phyloP scores from a whole-genome alignment of 495 filamentous ascomycete species.

The Xylaria castorea region DNA sequence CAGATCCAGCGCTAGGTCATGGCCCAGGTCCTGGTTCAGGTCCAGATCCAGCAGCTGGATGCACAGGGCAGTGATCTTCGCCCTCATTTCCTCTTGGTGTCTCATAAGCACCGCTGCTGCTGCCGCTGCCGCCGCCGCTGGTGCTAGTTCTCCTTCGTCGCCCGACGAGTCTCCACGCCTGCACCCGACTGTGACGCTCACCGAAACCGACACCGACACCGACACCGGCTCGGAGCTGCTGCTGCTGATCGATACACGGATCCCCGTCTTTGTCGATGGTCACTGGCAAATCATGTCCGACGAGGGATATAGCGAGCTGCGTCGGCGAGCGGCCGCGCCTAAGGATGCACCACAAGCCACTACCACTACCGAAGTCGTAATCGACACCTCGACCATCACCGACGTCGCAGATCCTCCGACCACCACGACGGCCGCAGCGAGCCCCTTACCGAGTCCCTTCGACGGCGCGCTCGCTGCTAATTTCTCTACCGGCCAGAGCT shows the following conservation, averaged over 20 bases:
- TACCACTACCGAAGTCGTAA: slow-evolving; percentile 32
- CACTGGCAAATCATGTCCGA: slow-evolving; percentile 49
- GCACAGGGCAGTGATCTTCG: slow-evolving; percentile 39
- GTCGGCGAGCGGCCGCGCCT: slow-evolving; percentile 26
- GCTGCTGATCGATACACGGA: slow-evolving; percentile 46
- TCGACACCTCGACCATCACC: slow-evolving; percentile 46
- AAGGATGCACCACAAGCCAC: slow-evolving; percentile 23
- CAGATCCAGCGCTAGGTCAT: not conserved
- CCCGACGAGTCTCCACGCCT: slow-evolving; percentile 34
- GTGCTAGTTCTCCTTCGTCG: slow-evolving; percentile 34
- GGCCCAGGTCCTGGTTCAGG: not conserved
- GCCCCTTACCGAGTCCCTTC: slow-evolving; percentile 70
- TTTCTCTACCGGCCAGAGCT: slow-evolving; percentile 59
- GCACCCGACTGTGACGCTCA: slow-evolving; percentile 31
- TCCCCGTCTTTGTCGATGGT: slow-evolving; percentile 40
- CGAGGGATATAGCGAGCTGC: slow-evolving; percentile 35
- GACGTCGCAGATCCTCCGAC: slow-evolving; percentile 28
- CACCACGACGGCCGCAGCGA: slow-evolving; percentile 38
- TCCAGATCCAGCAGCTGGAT: not conserved
- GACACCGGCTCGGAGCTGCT: slow-evolving; percentile 6
- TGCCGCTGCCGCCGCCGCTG: slow-evolving; percentile 2
- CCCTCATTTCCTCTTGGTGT: slow-evolving; percentile 43
- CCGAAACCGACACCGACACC: not conserved
- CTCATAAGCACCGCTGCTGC: slow-evolving; percentile 35
- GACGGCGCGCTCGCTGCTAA: slow-evolving; percentile 73